Percentiles rank a stretch among this genome's conserved stretches.
Conservation (phyloP, 768 basidiomycete genomes). For the Pleurotus tuber-regium region DNA sequence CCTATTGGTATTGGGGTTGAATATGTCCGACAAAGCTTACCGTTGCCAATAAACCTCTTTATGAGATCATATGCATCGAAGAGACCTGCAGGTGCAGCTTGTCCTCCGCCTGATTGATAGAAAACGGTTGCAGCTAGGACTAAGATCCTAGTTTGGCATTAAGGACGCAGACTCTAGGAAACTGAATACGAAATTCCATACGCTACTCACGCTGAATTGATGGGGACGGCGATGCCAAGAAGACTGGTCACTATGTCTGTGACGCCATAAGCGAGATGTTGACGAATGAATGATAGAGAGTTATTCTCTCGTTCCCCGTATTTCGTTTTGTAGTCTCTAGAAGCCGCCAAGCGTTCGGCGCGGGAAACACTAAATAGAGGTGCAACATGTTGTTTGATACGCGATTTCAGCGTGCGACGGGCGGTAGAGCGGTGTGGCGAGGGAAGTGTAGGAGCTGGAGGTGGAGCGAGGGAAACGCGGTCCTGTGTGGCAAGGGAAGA, state of each 20-base stretch:
- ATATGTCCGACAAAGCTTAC: too few species aligned
- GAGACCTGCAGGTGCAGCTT: constrained; percentile 51
- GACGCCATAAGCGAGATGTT: constrained; percentile 55
- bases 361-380: constrained; percentile 29
- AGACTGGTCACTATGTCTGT: constrained; percentile 59
- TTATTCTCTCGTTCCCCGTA: constrained; percentile 52
- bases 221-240: constrained; percentile 68
- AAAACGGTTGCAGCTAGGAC: constrained; percentile 74
- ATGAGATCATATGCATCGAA: constrained; percentile 73
- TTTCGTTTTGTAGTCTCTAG: constrained; percentile 29
- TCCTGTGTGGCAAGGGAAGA: constrained; percentile 34
- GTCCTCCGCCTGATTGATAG: constrained; percentile 37
- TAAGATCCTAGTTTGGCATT: constrained; percentile 47
- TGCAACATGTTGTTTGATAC: constrained; percentile 9
- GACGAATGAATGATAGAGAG: constrained; percentile 39
- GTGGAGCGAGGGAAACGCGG: constrained; percentile 26
- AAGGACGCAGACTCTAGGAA: background rate
- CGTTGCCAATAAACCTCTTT: constrained; percentile 49
- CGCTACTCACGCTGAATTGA: constrained; percentile 60
- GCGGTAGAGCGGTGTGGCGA: constrained; percentile 1
- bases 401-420: constrained; percentile 11
- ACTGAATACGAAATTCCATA: constrained; percentile 10
- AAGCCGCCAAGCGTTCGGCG: constrained; percentile 28
- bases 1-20: too few species aligned
- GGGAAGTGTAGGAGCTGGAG: constrained; percentile 13